These are phyloP conservation scores for Boletus huronensis DNA, from an alignment of 768 basidiomycete genomes.

Conservation along the genomic window DNA sequence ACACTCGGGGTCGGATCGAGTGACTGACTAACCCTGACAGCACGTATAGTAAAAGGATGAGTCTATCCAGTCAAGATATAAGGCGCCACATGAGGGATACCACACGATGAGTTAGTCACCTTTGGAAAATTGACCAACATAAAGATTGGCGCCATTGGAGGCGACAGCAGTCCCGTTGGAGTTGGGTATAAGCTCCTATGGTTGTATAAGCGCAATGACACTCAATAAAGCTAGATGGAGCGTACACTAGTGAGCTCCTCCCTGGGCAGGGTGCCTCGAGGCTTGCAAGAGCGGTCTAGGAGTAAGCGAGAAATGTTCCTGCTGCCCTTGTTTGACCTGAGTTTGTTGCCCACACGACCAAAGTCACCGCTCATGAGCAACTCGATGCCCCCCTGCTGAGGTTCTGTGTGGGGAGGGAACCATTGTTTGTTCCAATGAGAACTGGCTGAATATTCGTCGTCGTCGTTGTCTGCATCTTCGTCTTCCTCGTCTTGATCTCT, in stretches of 20 bases:
- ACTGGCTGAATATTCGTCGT: slow-evolving; percentile 24
- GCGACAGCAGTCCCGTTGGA: slow-evolving; percentile 78
- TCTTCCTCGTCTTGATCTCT: slow-evolving; percentile 38
- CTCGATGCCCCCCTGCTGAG: slow-evolving; percentile 58
- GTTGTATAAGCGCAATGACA: neutral
- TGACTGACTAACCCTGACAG: slow-evolving; percentile 57
- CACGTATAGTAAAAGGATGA: slow-evolving; percentile 94
- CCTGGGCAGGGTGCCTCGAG: slow-evolving; percentile 35
- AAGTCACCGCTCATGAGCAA: slow-evolving; percentile 79
- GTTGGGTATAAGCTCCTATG: slow-evolving; percentile 73
- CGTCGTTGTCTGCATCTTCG: slow-evolving; percentile 40
- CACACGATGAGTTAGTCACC: slow-evolving; percentile 37
- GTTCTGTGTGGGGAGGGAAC: slow-evolving; percentile 47
- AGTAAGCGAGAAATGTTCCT: slow-evolving; percentile 50
- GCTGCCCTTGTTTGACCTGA: slow-evolving; percentile 38
- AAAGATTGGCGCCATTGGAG: slow-evolving; percentile 67
- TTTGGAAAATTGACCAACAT: slow-evolving; percentile 80
- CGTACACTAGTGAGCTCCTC: slow-evolving; percentile 59
- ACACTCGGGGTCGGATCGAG: neutral
- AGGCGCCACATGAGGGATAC: neutral
- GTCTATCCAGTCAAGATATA: slow-evolving; percentile 41
- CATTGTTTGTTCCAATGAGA: slow-evolving; percentile 31
- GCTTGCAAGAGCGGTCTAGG: slow-evolving; percentile 38
- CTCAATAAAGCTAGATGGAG: slow-evolving; percentile 1
- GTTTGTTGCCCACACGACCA: slow-evolving; percentile 57